Base-by-base conservation (phyloP, 2,329 filamentous ascomycete genomes). In the Cadophora gregata region DNA sequence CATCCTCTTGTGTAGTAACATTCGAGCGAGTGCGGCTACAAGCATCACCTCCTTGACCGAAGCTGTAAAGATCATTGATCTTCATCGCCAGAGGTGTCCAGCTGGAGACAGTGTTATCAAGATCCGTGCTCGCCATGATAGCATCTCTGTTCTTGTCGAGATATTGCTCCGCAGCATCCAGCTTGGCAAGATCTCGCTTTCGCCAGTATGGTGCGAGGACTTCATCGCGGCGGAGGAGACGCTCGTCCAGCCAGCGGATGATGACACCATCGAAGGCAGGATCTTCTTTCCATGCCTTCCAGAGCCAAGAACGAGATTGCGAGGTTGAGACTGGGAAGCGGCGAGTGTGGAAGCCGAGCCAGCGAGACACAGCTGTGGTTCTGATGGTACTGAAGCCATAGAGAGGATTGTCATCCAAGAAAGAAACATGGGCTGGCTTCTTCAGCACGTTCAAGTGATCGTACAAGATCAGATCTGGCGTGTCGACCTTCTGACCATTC, bases 391-490 rank as follows among this genome's bases (percentile, higher is more conserved):
- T 79, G 70, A 83, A 85, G n/a, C 78, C 79, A 50, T 84, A 75
- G 4, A 86, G 78, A 9, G 84, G 84, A 62, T 86, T 85, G 67
- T 86, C 84, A 66, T 82, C 78, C 4, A 81, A 78, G 69, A 83
- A 82, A 80, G 61, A 84, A 9, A 75, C 78, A 48, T 78, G 72
- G 31, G 71, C 75, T 0, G 80, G 81, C 66, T 81, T 82, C 53
- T 78, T 72, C 1, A 82, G 75, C 14, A 82, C 76, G 24, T 72
- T 75, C n/a, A 82, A 72, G 63, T 77, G 78, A 70, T 82, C 80
- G 42, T 83, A 76, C 47, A 81, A 79, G 59, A 86, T 85, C 79
- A 86, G 81, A 21, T 82, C 79, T 2, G 84, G 84, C 1, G 84
- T 85, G 33, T 83, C 80, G 2, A 84, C 79, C 53, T 78, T 76